A percentile compares a stretch with the other conserved stretches of the same genome.
These are phyloP conservation scores for Aphanomyces stellatus DNA, from an alignment of 352 stramenopile genomes.

Conservation along the genomic window DNA sequence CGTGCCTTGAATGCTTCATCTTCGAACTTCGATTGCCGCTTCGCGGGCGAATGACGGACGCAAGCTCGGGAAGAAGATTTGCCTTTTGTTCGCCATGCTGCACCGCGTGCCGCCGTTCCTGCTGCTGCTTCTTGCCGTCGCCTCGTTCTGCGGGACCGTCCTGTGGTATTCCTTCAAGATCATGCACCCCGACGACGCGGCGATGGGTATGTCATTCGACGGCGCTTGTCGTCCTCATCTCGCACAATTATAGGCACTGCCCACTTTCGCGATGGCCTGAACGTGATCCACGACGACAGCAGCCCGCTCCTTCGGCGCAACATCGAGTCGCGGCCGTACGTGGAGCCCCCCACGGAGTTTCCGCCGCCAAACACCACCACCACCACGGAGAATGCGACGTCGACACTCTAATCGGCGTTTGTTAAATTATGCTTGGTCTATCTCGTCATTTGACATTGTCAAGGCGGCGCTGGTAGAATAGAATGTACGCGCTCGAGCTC, in stretches of 20 bases:
- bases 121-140: neutral
- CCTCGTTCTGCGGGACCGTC: neutral
- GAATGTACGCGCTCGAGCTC: slow-evolving; percentile 67
- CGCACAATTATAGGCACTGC: too few species aligned
- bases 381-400: neutral
- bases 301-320: neutral
- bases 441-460: slow-evolving; percentile 25
- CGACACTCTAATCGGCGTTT: neutral
- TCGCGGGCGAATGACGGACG: too few species aligned
- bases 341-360: neutral
- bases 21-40: too few species aligned
- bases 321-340: neutral
- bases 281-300: neutral
- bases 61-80: too few species aligned
- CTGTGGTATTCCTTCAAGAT: slow-evolving; percentile 16
- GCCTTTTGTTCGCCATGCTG: too few species aligned
- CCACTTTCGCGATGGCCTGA: neutral
- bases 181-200: neutral
- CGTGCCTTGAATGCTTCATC: too few species aligned
- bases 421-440: slow-evolving; percentile 15
- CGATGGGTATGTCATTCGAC: neutral
- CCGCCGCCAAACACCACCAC: neutral
- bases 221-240: neutral
- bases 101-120: neutral
- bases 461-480: slow-evolving; percentile 59